Evolutionary conservation across 1,284 basidiomycete genomes (phyloP).

Genomic region (Ceratobasidium sp.): DNA sequence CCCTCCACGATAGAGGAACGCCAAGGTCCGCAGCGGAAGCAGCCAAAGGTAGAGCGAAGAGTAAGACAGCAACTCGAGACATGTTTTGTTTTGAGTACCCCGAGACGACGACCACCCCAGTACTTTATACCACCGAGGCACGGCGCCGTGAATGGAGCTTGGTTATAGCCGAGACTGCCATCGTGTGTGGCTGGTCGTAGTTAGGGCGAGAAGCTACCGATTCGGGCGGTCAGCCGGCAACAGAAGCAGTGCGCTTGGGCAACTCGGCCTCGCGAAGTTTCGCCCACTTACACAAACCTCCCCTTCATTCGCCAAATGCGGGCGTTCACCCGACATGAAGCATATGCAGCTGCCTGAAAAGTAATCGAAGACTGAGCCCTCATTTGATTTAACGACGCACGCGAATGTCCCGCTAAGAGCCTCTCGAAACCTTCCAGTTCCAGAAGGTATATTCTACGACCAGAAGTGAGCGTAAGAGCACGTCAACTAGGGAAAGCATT

Average conservation of each 20-base stretch:
- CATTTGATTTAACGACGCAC: not conserved
- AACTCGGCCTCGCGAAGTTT: slow-evolving; percentile 10
- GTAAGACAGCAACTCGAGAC: slow-evolving; percentile 18
- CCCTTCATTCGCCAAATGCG: not conserved
- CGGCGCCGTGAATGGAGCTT: not conserved
- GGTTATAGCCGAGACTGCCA: slow-evolving; percentile 3
- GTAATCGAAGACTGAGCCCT: not conserved
- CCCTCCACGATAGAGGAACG: slow-evolving; percentile 39
- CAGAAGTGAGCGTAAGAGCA: not conserved
- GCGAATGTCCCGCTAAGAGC: slow-evolving; percentile 10
- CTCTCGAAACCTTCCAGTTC: not conserved
- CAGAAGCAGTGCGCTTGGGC: slow-evolving; percentile 32
- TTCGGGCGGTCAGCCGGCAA: slow-evolving; percentile 3
- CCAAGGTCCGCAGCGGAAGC: slow-evolving; percentile 30
- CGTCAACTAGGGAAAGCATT: not conserved
- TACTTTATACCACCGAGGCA: not conserved
- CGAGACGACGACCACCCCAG: not conserved
- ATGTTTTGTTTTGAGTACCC: slow-evolving; percentile 9
- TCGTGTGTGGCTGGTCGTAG: slow-evolving; percentile 2
- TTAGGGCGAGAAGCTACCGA: not conserved
- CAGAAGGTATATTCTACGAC: not conserved
- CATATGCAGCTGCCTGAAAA: slow-evolving; percentile 6
- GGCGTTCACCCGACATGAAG: slow-evolving; percentile 15
- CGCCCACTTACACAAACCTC: not conserved
- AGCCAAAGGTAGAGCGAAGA: slow-evolving; percentile 24